Evolutionary conservation across 1,284 basidiomycete genomes (phyloP).

Genomic region (Microbotryum lychnidis-dioicae): DNA sequence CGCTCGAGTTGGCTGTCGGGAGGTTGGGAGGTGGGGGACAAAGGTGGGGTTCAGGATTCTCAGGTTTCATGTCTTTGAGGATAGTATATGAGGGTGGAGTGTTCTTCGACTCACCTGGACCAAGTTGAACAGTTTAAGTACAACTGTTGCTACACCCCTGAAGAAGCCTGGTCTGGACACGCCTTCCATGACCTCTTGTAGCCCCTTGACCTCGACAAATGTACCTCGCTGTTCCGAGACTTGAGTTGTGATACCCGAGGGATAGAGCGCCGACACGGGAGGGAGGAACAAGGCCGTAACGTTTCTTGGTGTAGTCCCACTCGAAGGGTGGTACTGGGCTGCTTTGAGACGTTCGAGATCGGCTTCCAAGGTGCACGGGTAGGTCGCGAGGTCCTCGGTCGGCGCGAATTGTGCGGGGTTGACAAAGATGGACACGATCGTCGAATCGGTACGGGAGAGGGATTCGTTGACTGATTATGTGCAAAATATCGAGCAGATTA

Average conservation of each 20-base stretch:
- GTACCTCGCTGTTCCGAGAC: constrained; percentile 71
- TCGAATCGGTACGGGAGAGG: constrained; percentile 68
- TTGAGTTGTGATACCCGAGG: constrained; percentile 72
- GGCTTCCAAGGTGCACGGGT: constrained; percentile 65
- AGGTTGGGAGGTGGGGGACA: neutral
- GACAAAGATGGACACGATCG: constrained; percentile 91
- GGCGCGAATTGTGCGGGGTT: constrained; percentile 97
- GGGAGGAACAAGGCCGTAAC: constrained; percentile 68
- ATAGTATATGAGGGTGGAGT: neutral
- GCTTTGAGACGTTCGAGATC: constrained; percentile 40
- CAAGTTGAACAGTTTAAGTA: constrained; percentile 86
- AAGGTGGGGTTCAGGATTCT: neutral
- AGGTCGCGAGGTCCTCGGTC: constrained; percentile 82
- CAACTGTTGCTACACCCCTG: constrained; percentile 88
- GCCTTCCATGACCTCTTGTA: constrained; percentile 76
- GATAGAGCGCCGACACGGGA: constrained; percentile 73
- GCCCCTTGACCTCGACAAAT: constrained; percentile 83
- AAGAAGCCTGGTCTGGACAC: constrained; percentile 79
- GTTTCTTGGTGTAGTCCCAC: constrained; percentile 4
- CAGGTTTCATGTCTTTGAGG: neutral
- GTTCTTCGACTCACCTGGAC: constrained; percentile 55
- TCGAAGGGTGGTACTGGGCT: constrained; percentile 8
- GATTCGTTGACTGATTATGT: constrained; percentile 50
- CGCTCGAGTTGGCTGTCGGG: constrained; percentile 65
- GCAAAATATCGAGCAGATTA: neutral